Base-by-base conservation (phyloP, 2,329 filamentous ascomycete species). In the Sclerotinia nivalis region DNA sequence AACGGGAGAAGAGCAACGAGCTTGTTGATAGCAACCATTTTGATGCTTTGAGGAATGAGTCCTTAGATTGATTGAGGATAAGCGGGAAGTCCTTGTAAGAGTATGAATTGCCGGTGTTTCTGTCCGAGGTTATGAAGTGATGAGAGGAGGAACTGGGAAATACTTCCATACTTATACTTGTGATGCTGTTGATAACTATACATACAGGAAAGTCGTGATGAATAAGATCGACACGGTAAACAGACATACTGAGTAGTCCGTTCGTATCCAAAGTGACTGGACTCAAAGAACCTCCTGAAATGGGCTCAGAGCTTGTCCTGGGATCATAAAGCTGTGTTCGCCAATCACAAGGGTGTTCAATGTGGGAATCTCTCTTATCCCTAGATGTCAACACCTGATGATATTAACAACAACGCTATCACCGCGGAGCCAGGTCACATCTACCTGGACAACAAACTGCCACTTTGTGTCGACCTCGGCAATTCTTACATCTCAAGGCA, bases 11-110 rank as follows among this genome's bases (percentile, higher is more conserved):
- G 25, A 62, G 60, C 60, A 50, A 49, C 7, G 25, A 62, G 60
- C 60, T 62, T 62, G 47, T 25, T 31, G 43, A 50, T 49, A 10
- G 60, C 60, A 40, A 62, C 60, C 60, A 62, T 62, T n/a, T 62
- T 62, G 43, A 47, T 6, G 25, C 18, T 47, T 40, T 40, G 37
- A 45, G 28, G 28, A 34, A 31, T 49, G 28, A n/a, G 10, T 5
- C 13, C 3, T 62, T 20, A 40, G 6, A 5, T 31, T 22, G 3
- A 15, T 22, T 8, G n/a, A 34, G 43, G 18, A 34, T 37, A 28
- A 22, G 20, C 9, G 18, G 10, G 34, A 47, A 31, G 6, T 13
- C 0, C 18, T 34, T 34, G 28, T 12, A 20, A 9, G 28, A 50
- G 10, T 50, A n/a, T 54, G 25, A 25, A 54, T 54, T 40, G 25